These are phyloP conservation scores for Lunasporangiospora selenospora DNA, from an alignment of 192 early-diverging fungal genomes.

Conservation along the genomic window DNA sequence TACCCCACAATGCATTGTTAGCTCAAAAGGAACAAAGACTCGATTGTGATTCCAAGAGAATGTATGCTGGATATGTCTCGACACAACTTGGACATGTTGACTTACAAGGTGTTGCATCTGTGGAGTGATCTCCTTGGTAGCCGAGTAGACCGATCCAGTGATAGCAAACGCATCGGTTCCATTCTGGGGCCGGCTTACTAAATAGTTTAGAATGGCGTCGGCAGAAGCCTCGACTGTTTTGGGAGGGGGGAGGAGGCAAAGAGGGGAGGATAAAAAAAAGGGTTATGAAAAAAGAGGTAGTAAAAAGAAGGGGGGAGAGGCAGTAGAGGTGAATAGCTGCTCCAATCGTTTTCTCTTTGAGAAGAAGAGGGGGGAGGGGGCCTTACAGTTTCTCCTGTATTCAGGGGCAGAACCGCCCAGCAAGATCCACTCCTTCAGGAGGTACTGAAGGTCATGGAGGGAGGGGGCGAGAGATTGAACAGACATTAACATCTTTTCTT, in stretches of 20 bases:
- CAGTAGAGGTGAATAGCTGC: no score
- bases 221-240: conserved; percentile 19
- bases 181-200: conserved; percentile 5
- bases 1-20: not conserved
- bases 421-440: conserved; percentile 56
- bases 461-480: not conserved
- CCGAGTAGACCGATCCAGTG: not conserved
- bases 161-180: conserved; percentile 3
- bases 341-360: no score
- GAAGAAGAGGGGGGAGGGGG: no score
- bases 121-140: not conserved
- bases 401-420: conserved; percentile 15
- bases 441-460: no score
- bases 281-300: no score
- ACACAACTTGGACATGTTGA: not conserved
- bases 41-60: conserved; percentile 25
- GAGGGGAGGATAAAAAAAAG: no score
- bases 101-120: conserved; percentile 14
- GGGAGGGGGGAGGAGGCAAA: no score
- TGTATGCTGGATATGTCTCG: no score
- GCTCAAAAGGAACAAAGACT: conserved; percentile 1
- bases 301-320: no score
- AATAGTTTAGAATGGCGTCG: conserved; percentile 24
- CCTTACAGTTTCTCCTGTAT: conserved; percentile 19
- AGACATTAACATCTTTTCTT: not conserved